Evolutionary conservation across 2,329 filamentous ascomycete genomes (phyloP).

Genomic region (Penicillium palitans): DNA sequence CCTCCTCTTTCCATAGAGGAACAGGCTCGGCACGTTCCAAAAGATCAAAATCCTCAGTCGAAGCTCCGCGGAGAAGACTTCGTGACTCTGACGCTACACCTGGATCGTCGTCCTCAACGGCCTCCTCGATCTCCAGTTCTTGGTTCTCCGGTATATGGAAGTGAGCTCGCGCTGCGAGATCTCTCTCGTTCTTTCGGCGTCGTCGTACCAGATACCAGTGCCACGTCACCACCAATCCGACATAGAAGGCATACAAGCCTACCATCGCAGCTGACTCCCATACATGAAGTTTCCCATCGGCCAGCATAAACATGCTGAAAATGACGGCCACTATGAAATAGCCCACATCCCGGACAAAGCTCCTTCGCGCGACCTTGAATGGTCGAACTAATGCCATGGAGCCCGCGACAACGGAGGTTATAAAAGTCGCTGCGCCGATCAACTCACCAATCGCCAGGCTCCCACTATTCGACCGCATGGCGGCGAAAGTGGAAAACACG

Average conservation of each 20-base stretch:
- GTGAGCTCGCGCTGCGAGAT: slow-evolving; percentile 72
- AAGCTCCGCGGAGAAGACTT: slow-evolving; percentile 50
- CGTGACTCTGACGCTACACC: slow-evolving; percentile 47
- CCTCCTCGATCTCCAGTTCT: slow-evolving; percentile 57
- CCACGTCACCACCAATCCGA: slow-evolving; percentile 83
- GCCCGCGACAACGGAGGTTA: slow-evolving; percentile 91
- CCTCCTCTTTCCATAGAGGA: slow-evolving; percentile 52
- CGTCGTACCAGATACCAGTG: slow-evolving; percentile 77
- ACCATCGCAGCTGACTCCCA: slow-evolving; percentile 95
- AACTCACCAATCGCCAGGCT: slow-evolving; percentile 94
- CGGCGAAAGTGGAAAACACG: slow-evolving; percentile 97
- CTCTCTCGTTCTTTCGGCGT: slow-evolving; percentile 62
- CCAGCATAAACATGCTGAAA: slow-evolving; percentile 84
- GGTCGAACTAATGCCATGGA: slow-evolving; percentile 97
- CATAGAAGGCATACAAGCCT: slow-evolving; percentile 85
- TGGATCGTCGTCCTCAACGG: slow-evolving; percentile 57
- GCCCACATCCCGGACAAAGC: slow-evolving; percentile 84
- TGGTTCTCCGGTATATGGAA: slow-evolving; percentile 64
- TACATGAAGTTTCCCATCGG: slow-evolving; percentile 76
- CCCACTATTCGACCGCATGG: slow-evolving; percentile 96
- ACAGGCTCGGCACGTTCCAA: slow-evolving; percentile 55
- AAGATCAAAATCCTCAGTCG: slow-evolving; percentile 64
- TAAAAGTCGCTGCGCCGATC: slow-evolving; percentile 92
- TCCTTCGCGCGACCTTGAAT: slow-evolving; percentile 84
- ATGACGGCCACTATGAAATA: slow-evolving; percentile 87